Evolutionary conservation across 495 filamentous ascomycete genomes (phyloP).

Genomic region (Schizothecium vesticola): DNA sequence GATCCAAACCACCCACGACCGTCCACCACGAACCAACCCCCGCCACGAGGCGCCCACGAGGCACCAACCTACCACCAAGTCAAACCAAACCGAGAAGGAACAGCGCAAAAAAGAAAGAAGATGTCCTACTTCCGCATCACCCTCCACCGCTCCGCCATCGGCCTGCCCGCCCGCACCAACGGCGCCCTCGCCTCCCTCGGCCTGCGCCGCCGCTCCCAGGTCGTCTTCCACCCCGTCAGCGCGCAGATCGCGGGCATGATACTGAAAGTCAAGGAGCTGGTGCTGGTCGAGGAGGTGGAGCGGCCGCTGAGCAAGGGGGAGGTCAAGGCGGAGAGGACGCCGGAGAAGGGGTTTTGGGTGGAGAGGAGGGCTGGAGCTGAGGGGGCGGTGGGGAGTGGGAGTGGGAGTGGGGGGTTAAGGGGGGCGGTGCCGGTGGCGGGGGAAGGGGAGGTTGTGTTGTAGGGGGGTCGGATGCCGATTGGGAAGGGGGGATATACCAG

Average conservation of each 20-base stretch:
- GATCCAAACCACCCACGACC: background rate
- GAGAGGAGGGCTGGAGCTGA: constrained; percentile 47
- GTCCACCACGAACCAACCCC: background rate
- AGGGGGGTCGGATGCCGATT: background rate
- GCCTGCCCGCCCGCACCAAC: constrained; percentile 73
- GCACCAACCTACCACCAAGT: background rate
- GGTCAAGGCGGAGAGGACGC: constrained; percentile 66
- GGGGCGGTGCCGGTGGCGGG: constrained; percentile 18
- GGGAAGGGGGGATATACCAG: background rate
- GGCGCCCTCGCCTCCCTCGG: constrained; percentile 87
- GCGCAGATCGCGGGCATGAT: constrained; percentile 87
- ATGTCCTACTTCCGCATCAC: constrained; percentile 97
- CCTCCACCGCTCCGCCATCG: constrained; percentile 87
- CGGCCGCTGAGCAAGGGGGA: constrained; percentile 62
- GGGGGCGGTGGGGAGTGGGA: background rate
- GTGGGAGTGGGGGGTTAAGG: background rate
- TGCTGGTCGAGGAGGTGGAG: constrained; percentile 80
- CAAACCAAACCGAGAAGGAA: constrained; percentile 32
- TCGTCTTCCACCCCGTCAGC: constrained; percentile 87
- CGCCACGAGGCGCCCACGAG: background rate
- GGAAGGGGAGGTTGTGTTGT: constrained; percentile 12
- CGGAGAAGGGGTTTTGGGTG: constrained; percentile 79
- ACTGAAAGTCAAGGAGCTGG: constrained; percentile 95
- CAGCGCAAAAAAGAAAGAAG: constrained; percentile 19
- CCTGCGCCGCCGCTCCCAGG: constrained; percentile 77